Percentiles rank a stretch among this genome's conserved stretches.
Conservation (phyloP, 495 filamentous ascomycete genomes). For the Trichoderma gamsii region DNA sequence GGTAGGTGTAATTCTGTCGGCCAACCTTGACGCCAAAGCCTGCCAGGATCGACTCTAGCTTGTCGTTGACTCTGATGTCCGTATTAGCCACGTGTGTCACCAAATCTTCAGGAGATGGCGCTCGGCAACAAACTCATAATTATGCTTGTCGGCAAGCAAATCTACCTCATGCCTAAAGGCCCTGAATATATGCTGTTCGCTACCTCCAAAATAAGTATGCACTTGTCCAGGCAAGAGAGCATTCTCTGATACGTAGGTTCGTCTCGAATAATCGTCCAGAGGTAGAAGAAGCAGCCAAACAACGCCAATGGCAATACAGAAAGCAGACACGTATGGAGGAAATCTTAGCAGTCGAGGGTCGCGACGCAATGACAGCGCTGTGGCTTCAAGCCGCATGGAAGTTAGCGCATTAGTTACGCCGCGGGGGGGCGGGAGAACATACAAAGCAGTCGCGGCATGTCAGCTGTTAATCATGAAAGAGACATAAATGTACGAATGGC, state of each 20-base stretch:
- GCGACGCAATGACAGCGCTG: slow-evolving; percentile 49
- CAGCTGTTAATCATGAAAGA: not conserved
- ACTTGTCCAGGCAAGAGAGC: slow-evolving; percentile 93
- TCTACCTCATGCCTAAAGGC: slow-evolving; percentile 84
- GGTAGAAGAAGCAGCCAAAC: slow-evolving; percentile 91
- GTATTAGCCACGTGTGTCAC: not conserved
- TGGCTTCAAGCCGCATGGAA: slow-evolving; percentile 29
- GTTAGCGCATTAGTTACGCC: slow-evolving; percentile 1
- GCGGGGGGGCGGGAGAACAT: not conserved
- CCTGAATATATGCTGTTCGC: slow-evolving; percentile 90
- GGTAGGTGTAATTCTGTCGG: slow-evolving; percentile 68
- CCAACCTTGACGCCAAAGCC: slow-evolving; percentile 78
- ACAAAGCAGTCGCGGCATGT: slow-evolving; percentile 6
- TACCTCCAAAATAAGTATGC: slow-evolving; percentile 93
- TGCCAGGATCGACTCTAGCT: slow-evolving; percentile 66
- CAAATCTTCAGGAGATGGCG: not conserved
- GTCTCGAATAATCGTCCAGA: slow-evolving; percentile 82
- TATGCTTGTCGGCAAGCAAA: slow-evolving; percentile 48
- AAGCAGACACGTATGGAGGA: slow-evolving; percentile 73
- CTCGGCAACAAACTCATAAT: slow-evolving; percentile 37
- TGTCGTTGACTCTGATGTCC: slow-evolving; percentile 46
- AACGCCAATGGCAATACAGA: slow-evolving; percentile 86
- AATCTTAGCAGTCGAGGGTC: slow-evolving; percentile 65
- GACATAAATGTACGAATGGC: not conserved
- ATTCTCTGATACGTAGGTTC: slow-evolving; percentile 96